Base-by-base conservation (phyloP, 202 grass and related monocot species). In the Cymbopogon flexuosus region DNA sequence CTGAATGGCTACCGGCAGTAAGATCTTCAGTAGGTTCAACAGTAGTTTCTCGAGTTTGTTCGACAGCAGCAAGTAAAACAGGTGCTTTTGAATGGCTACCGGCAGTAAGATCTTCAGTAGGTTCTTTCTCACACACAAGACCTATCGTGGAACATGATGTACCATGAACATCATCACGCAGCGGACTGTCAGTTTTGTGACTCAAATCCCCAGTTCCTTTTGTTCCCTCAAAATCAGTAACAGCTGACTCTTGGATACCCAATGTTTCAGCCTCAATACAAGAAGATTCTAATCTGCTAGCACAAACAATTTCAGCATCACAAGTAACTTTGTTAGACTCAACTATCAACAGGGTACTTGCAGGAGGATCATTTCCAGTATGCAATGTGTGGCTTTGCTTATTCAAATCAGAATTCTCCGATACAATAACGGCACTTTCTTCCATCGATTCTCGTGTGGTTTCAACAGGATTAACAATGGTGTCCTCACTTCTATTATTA, bases 181-280 rank as follows among this genome's bases (percentile, higher is more conserved):
- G 54, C 1, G 18, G 69, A 45, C 10, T 71, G 36, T 10, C 35
- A 70, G 37, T 45, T 80, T 42, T 81, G 13, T 21, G 15, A 45
- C 31, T 30, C 31, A 73, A 63, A 82, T 65, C 60, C 47, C 69
- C 33, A 52, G 57, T 29, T 64, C 15, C 14, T 73, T 47, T 16
- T 73, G 58, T 74, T 65, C 19, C 60, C 31, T 73, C 42, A 15
- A 49, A 42, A 51, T 18, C 40, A 81, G 52, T 18, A 52, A 64
- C 8, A 35, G 7, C 5, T 14, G 27, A 70, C 61, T 65, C 68
- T 30, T 75, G 59, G 36, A 74, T 30, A 47, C 14, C 52, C 30
- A 51, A 31, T 72, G 83, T 51, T 54, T 72, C 74, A 39, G 36
- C 78, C n/a, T 62, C 83, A 78, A 63, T 47, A 71, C 9, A 66